Evolutionary conservation across 371 early-diverging fungal species (phyloP), one percentile per base, ranked within the genome.

Genomic region (Mucor indicus): DNA sequence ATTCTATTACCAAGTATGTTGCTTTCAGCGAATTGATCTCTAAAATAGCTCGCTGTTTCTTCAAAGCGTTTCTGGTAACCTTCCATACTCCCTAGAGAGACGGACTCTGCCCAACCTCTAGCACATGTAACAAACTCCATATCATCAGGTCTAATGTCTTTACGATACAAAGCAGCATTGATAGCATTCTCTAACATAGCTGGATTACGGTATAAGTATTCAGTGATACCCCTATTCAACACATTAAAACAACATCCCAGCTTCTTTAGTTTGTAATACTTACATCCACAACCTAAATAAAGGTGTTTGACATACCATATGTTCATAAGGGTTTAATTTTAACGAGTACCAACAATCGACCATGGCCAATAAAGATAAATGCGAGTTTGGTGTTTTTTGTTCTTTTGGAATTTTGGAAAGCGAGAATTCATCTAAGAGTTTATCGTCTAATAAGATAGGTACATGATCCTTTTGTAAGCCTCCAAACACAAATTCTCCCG

Each of bases 281-380:
- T 80, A 84, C 76, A 93, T 80, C 89, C 95, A 92, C 47, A 95
- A 74, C 21, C 96, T 79, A 68, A 98, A 98, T 15, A 93, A 80
- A 3, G 98, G 98, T 1, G 98, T 98, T 67, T 94, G 93, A 48
- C 95, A 95, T 4, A 95, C 88, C 66, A 98, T 80, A 60, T 93
- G 93, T 35, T 92, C 89, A 62, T 95, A 98, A 10, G 98, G 96
- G 47, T 91, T 86, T 65, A 93, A 82, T 17, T 69, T 62, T 53
- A 93, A 74, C 13, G 70, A 68, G 64, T 89, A 73, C 98, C 98
- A 97, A 52, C 94, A 94, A 53, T 95, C 98, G 2, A 85, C 96
- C 69, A 95, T 95, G 22, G 95, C 90, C 38, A 96, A 64, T 37
- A 96, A 59, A 1, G 97, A 97, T 30, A 96, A 64, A 54, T 97